These are phyloP conservation scores for Calonectria crousiana DNA, from an alignment of 2,329 filamentous ascomycete genomes.

Conservation along the genomic window DNA sequence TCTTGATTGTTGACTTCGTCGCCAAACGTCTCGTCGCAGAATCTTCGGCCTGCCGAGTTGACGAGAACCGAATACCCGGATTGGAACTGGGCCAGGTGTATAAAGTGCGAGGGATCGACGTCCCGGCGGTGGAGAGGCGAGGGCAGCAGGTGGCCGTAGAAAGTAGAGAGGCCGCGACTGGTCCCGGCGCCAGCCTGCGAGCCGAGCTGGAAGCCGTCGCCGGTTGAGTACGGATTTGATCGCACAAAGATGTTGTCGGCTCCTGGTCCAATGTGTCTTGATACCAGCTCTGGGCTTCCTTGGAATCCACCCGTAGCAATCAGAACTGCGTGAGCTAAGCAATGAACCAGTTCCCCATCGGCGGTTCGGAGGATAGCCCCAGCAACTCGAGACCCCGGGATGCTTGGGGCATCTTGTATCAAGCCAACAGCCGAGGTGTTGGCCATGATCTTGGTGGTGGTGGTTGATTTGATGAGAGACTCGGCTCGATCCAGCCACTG, in stretches of 20 bases:
- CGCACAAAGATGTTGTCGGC: constrained; percentile 29
- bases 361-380: constrained; percentile 16
- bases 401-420: background rate
- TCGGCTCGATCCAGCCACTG: constrained; percentile 30
- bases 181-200: constrained; percentile 23
- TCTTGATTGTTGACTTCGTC: constrained; percentile 33
- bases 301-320: constrained; percentile 32
- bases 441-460: constrained; percentile 7
- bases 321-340: constrained; percentile 23
- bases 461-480: constrained; percentile 17
- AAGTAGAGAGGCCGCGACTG: constrained; percentile 26
- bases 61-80: constrained; percentile 28
- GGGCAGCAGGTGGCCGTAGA: constrained; percentile 29
- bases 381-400: constrained; percentile 15
- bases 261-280: constrained; percentile 19
- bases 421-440: constrained; percentile 22
- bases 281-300: constrained; percentile 25
- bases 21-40: constrained; percentile 32
- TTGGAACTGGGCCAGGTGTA: constrained; percentile 31
- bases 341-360: constrained; percentile 13
- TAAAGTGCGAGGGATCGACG: constrained; percentile 28
- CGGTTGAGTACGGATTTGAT: constrained; percentile 29
- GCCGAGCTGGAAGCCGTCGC: constrained; percentile 27
- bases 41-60: constrained; percentile 20
- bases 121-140: constrained; percentile 21